phyloP scores from a whole-genome alignment of 2,329 filamentous ascomycete genomes.

The Cryphonectria naterciae region DNA sequence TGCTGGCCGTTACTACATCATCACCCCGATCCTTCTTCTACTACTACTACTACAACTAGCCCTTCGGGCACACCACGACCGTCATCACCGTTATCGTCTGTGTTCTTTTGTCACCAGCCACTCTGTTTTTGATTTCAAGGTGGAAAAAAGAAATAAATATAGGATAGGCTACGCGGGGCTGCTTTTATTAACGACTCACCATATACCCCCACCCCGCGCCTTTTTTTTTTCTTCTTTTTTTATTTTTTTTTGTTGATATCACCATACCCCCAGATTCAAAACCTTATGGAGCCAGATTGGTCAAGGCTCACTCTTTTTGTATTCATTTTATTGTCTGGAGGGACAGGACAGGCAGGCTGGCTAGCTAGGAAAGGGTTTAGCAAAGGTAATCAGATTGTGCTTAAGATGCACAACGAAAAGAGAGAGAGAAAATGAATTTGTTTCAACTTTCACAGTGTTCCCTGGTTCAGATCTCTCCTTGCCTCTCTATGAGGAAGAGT shows the following conservation, averaged over 20 bases:
- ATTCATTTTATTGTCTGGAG: neutral
- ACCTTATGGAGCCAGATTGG: neutral
- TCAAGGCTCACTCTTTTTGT: neutral
- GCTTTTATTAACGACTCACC: slow-evolving; percentile 22
- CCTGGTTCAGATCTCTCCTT: neutral
- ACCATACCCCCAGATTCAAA: neutral
- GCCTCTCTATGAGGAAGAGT: neutral
- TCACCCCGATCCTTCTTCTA: neutral
- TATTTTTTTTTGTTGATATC: neutral
- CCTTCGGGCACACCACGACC: neutral
- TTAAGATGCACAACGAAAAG: neutral
- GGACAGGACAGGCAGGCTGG: neutral
- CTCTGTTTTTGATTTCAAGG: neutral
- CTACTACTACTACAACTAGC: neutral
- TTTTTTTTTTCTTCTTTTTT: neutral
- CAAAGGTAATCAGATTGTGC: neutral
- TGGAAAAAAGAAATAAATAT: slow-evolving; percentile 6
- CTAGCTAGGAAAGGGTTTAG: neutral
- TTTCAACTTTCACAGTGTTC: neutral
- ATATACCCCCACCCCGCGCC: slow-evolving; percentile 13
- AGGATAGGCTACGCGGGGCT: slow-evolving; percentile 19
- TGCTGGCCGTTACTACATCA: neutral
- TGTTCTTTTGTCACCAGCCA: slow-evolving; percentile 21
- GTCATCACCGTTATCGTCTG: neutral
- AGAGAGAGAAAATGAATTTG: neutral